phyloP scores from a whole-genome alignment of 2,329 filamentous ascomycete genomes.

The Rhytidhysteron rufulum region DNA sequence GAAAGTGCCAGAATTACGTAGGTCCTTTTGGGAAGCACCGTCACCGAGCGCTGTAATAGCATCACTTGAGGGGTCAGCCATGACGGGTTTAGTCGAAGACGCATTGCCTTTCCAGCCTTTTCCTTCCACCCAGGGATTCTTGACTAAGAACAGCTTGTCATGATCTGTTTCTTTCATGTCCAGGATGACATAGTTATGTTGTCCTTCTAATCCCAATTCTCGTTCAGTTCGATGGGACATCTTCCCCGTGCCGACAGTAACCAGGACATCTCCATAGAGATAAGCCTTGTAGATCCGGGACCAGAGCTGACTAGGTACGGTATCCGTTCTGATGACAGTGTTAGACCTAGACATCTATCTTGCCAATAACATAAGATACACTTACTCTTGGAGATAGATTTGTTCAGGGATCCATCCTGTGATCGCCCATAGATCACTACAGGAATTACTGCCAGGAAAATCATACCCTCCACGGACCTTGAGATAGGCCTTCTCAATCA shows the following conservation, averaged over 20 bases:
- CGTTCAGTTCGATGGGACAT: slow-evolving; percentile 74
- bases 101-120: slow-evolving; percentile 62
- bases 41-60: slow-evolving; percentile 13
- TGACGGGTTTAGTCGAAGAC: slow-evolving; percentile 14
- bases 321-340: slow-evolving; percentile 60
- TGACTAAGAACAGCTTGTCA: slow-evolving; percentile 71
- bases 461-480: slow-evolving; percentile 96
- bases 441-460: slow-evolving; percentile 95
- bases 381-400: slow-evolving; percentile 74
- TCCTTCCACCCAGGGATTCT: slow-evolving; percentile 93
- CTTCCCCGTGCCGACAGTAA: slow-evolving; percentile 86
- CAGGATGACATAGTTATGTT: slow-evolving; percentile 92
- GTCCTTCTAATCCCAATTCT: slow-evolving; percentile 75
- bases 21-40: slow-evolving; percentile 26
- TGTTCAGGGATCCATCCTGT: slow-evolving; percentile 98
- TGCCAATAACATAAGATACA: not conserved
- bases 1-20: slow-evolving; percentile 67
- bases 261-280: slow-evolving; percentile 71
- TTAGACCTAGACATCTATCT: slow-evolving; percentile 3
- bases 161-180: slow-evolving; percentile 66
- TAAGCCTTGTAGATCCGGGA: slow-evolving; percentile 70
- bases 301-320: slow-evolving; percentile 76
- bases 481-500: slow-evolving; percentile 93
- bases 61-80: slow-evolving; percentile 15
- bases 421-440: slow-evolving; percentile 87